Conservation (phyloP, 2,329 filamentous ascomycete species). For the Torrubiellomyces zombiae region DNA sequence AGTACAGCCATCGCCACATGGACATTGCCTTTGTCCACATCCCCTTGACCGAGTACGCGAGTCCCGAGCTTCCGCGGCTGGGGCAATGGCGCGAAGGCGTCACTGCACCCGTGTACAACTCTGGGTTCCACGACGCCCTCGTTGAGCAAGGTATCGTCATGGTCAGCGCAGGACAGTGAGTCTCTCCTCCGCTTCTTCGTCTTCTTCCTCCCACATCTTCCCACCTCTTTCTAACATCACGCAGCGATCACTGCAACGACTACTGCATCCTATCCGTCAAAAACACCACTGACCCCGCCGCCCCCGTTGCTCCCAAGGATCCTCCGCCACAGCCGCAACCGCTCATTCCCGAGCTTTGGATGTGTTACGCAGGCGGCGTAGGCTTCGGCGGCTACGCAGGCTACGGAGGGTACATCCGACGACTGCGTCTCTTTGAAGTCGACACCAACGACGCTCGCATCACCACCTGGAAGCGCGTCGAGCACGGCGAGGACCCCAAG, state of each 20-base stretch:
- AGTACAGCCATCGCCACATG: conserved; percentile 86
- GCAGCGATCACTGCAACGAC: conserved; percentile 84
- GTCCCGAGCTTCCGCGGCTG: conserved; percentile 36
- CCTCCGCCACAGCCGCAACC: conserved; percentile 4
- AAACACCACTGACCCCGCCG: conserved; percentile 11
- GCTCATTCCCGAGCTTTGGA: conserved; percentile 62
- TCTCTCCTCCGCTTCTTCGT: conserved; percentile 8
- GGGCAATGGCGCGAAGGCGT: conserved; percentile 70
- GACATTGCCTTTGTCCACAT: conserved; percentile 97
- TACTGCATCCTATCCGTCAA: conserved; percentile 61
- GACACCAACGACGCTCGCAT: conserved; percentile 84
- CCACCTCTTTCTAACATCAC: conserved; percentile 7
- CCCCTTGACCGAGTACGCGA: conserved; percentile 74
- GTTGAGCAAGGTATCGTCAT: conserved; percentile 72
- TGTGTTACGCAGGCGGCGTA: conserved; percentile 89
- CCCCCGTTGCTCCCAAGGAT: conserved; percentile 1
- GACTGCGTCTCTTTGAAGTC: conserved; percentile 78
- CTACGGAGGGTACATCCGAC: conserved; percentile 70
- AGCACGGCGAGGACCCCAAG: conserved; percentile 45
- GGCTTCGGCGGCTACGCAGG: conserved; percentile 94
- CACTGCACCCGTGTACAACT: conserved; percentile 79
- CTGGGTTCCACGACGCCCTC: conserved; percentile 80
- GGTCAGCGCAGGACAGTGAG: conserved; percentile 81
- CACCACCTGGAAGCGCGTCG: conserved; percentile 80
- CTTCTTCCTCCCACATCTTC: not conserved